Percentiles rank a stretch among this genome's conserved stretches.
phyloP scores from a whole-genome alignment of 2,329 filamentous ascomycete species.

The Orbilia javanica region DNA sequence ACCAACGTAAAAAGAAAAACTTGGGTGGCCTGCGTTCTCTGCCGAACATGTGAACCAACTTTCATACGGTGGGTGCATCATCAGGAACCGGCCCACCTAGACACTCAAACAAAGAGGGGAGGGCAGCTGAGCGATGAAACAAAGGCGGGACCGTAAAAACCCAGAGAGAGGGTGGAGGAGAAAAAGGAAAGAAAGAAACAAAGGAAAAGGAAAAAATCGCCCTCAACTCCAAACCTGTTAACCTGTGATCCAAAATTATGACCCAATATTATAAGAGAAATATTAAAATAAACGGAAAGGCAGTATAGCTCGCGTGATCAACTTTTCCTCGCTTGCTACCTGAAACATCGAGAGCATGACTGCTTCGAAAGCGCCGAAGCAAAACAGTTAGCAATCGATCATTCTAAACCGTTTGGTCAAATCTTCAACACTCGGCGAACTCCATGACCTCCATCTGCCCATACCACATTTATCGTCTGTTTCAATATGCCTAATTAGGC shows the following conservation, averaged over 20 bases:
- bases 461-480: constrained; percentile 54
- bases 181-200: not conserved
- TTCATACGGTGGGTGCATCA: constrained; percentile 29
- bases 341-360: not conserved
- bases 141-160: not conserved
- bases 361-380: not conserved
- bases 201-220: not conserved
- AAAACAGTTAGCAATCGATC: constrained; percentile 32
- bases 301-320: constrained; percentile 14
- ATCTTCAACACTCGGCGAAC: constrained; percentile 48
- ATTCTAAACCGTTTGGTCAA: constrained; percentile 47
- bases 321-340: not conserved
- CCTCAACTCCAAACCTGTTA: constrained; percentile 1
- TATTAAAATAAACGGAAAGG: constrained; percentile 9
- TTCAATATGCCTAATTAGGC: constrained; percentile 50
- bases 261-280: not conserved
- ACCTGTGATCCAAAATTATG: constrained; percentile 10
- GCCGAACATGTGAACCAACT: constrained; percentile 21
- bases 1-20: not conserved
- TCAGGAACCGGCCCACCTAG: constrained; percentile 25
- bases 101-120: constrained; percentile 3
- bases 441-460: constrained; percentile 43
- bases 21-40: not conserved
- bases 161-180: not conserved
- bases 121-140: not conserved